Evolutionary conservation across 441 rosid genomes (phyloP), one percentile per base, ranked within the genome.

Genomic region (Gossypium davidsonii): DNA sequence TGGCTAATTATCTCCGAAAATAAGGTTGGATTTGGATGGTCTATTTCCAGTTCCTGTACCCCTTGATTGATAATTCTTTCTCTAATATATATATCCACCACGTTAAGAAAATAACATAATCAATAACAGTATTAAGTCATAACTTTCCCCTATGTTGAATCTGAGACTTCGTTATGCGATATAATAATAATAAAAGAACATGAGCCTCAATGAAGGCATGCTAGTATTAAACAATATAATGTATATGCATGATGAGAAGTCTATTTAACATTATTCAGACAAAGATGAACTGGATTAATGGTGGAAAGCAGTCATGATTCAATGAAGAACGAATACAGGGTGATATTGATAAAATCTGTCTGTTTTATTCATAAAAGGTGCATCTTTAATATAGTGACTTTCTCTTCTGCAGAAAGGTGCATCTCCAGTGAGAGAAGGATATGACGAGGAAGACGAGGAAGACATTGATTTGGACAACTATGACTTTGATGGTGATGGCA

Each of bases 381-480:
- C 55, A 57, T 42, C 46, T 26, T 63, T 67, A 58, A 26, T 26
- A 60, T 42, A 21, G 34, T 25, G 17, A 51, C 69, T 60, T 67
- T 6, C 34, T 69, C 28, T 79, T 78, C 28, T 70, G 74, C 95
- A 95, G 98, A 90, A 89, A 93, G 92, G 95, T 52, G 83, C 82
- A 73, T 83, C 85, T 1, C 25, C 83, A 25, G 85, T 61, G 77
- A 78, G 83, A 63, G 90, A 87, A 83, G 91, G 58, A 73, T 82
- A 82, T 49, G 98, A 87, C n/a, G 90, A 73, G 73, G 98, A 88
- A 71, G 94, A 87, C n/a, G 96, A 86, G 8, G 99, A 92, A 79
- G 97, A 91, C 37, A 77, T 92, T 12, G 95, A 96, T 70, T 86
- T 90, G 79, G 98, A 90, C 71, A 95, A 96, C 44, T 93, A 88